Base-by-base conservation (phyloP, 176 grass and related monocot species). In the Aegilops umbellulata region DNA sequence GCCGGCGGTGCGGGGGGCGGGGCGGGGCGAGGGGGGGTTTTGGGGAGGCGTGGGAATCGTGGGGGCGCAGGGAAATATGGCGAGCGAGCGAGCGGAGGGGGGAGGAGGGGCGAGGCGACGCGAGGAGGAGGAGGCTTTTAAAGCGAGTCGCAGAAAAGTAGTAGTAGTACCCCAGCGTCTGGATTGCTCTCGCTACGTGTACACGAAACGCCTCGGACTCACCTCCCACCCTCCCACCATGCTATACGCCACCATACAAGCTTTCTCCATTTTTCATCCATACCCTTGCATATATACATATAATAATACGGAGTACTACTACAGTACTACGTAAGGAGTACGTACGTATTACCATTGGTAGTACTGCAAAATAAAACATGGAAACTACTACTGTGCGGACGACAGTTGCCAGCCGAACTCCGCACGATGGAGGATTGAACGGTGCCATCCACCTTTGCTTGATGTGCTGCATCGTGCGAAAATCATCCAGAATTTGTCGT, bases 41-140 rank as follows among this genome's bases (percentile, higher is more conserved):
- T 76, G 73, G 74, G 81, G 55, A 57, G 72, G 53, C 65, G 84
- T 83, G 85, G 74, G 79, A 93, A 91, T 91, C 91, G 89, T 82
- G 86, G 76, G 88, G 74, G 25, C 60, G 62, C 65, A 77, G 55
- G 88, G 83, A 95, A 88, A 74, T 74, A 74, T 62, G 65, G 70
- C 53, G 53, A 58, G 53, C 19, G 53, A 51, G 47, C 47, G 47
- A 69, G 80, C 71, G 86, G 68, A 19, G 31, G 66, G 39, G 69
- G 51, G 79, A 29, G 65, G 8, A 22, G 76, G 23, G 7, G 36
- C 47, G 76, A 64, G 61, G 79, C 27, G 65, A 55, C 6, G 53
- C 6, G 36, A 53, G 76, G 31, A 62, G 66, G 86, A 17, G 49
- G 20, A 14, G 81, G 55, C 88, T 95, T 95, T 95, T 92, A 90